Conservation (phyloP, 257 asterid genomes). For the Linderniella brevidens region DNA sequence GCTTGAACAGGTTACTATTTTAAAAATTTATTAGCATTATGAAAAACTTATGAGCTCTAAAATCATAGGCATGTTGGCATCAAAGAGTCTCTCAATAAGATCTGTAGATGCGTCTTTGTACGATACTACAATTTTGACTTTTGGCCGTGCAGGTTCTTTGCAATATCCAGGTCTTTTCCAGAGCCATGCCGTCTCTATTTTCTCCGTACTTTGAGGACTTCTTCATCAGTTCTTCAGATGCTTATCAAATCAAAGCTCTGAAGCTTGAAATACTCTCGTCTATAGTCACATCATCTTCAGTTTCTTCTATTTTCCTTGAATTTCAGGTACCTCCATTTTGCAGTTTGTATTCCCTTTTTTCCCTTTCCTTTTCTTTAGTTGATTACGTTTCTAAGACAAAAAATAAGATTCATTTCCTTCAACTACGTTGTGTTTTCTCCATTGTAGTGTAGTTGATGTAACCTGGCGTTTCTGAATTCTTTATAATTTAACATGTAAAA, state of each 20-base stretch:
- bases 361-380: too few relatives aligned
- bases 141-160: conserved; percentile 52
- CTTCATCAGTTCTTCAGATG: conserved; percentile 56
- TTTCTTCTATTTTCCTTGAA: conserved; percentile 66
- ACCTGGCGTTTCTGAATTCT: too few relatives aligned
- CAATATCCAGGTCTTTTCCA: conserved; percentile 86
- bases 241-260: conserved; percentile 67
- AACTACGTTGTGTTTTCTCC: too few relatives aligned
- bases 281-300: conserved; percentile 61
- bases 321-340: conserved; percentile 51
- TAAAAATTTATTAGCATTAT: too few relatives aligned
- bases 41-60: too few relatives aligned
- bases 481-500: too few relatives aligned
- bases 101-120: background rate
- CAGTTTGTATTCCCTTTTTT: conserved; percentile 6
- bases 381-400: too few relatives aligned
- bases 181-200: conserved; percentile 74
- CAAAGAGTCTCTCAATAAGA: background rate
- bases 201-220: conserved; percentile 76
- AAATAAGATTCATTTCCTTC: too few relatives aligned
- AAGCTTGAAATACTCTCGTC: conserved; percentile 89
- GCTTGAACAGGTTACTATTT: too few relatives aligned
- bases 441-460: too few relatives aligned
- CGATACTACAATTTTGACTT: conserved; percentile 9
- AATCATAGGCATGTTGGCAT: too few relatives aligned